Conservation (phyloP, 2,329 filamentous ascomycete species). For the Aspergillus fructus region DNA sequence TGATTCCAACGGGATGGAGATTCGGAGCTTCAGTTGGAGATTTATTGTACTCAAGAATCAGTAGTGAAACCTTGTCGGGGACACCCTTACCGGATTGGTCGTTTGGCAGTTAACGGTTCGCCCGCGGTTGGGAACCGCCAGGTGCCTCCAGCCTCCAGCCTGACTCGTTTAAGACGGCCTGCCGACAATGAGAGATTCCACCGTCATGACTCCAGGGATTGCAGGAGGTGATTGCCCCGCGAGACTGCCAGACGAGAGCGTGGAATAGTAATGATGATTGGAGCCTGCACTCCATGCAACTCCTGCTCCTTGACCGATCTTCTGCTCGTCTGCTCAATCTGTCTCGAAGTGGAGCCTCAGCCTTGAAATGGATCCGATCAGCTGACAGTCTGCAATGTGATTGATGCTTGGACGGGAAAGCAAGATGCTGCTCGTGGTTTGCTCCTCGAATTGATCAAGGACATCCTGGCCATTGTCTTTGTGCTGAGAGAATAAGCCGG, state of each 20-base stretch:
- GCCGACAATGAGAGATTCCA: background rate
- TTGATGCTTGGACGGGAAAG: background rate
- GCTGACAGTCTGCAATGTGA: constrained; percentile 2
- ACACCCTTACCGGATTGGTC: constrained; percentile 4
- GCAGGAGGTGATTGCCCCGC: no score
- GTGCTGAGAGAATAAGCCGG: constrained; percentile 3
- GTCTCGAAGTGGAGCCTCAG: background rate
- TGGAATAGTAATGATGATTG: background rate
- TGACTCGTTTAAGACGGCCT: background rate
- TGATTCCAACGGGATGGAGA: no score
- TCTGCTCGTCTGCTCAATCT: background rate
- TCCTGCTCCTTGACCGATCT: background rate
- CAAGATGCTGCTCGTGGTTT: background rate
- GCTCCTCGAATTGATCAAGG: background rate
- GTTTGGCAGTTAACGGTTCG: constrained; percentile 18
- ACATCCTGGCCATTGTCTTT: background rate
- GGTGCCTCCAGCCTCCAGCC: background rate
- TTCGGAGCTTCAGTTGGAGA: background rate
- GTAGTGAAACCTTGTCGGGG: background rate
- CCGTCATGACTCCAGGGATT: background rate
- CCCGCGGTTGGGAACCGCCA: background rate
- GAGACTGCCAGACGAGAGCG: background rate
- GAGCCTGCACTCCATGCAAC: background rate
- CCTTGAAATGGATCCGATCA: background rate
- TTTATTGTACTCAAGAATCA: background rate